Evolutionary conservation across 1,284 basidiomycete genomes (phyloP).

Genomic region (Dichomitus squalens): DNA sequence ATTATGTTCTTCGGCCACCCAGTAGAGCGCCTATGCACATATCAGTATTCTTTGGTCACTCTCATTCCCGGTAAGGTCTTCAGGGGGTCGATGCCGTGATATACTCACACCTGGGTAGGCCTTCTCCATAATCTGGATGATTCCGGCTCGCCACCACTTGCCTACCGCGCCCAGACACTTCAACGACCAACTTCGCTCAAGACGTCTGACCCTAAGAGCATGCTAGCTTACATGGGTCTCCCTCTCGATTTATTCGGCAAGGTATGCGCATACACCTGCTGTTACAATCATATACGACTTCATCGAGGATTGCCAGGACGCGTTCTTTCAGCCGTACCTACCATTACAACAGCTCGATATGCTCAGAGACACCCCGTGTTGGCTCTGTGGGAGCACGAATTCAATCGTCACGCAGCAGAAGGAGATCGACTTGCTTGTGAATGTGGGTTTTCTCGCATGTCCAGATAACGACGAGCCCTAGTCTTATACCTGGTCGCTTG

Average conservation of each 20-base stretch:
- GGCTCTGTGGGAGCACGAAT: slow-evolving; percentile 94
- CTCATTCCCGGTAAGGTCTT: slow-evolving; percentile 67
- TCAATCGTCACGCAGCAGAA: slow-evolving; percentile 94
- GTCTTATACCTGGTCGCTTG: background rate
- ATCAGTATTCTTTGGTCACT: slow-evolving; percentile 93
- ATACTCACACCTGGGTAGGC: slow-evolving; percentile 40
- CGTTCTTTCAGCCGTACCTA: slow-evolving; percentile 98
- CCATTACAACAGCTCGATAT: slow-evolving; percentile 96
- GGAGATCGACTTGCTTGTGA: slow-evolving; percentile 90
- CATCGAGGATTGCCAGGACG: slow-evolving; percentile 53
- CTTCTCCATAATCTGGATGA: slow-evolving; percentile 90
- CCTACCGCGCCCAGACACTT: slow-evolving; percentile 67
- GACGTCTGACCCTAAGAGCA: slow-evolving; percentile 90
- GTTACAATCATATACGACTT: no score
- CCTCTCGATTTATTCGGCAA: slow-evolving; percentile 88
- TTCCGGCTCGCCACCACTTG: slow-evolving; percentile 87
- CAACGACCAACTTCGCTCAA: slow-evolving; percentile 79
- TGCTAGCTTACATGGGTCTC: slow-evolving; percentile 90
- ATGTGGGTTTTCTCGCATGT: slow-evolving; percentile 52
- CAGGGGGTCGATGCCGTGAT: background rate
- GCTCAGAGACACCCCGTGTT: slow-evolving; percentile 77
- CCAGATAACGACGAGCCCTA: background rate
- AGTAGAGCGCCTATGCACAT: slow-evolving; percentile 95
- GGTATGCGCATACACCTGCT: slow-evolving; percentile 37
- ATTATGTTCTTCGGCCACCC: slow-evolving; percentile 98